These are phyloP conservation scores for Corynascus novoguineensis DNA, from an alignment of 495 filamentous ascomycete species.

Conservation along the genomic window DNA sequence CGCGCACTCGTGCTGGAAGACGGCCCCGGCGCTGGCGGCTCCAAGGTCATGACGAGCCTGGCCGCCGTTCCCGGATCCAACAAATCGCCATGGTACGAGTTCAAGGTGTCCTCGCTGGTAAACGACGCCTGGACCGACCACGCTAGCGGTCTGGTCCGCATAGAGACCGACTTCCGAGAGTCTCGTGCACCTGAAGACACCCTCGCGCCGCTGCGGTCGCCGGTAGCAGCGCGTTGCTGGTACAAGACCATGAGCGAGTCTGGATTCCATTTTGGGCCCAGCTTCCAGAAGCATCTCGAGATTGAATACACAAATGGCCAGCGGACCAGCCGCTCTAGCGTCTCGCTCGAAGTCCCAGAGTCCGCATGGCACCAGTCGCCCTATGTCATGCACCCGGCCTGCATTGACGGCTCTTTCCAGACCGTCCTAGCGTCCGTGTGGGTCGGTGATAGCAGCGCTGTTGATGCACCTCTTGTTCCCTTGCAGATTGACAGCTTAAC, in stretches of 20 bases:
- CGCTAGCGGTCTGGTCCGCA: conserved; percentile 13
- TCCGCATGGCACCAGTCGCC: conserved; percentile 28
- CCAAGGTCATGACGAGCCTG: background rate
- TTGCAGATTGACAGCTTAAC: no score
- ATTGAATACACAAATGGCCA: conserved; percentile 27
- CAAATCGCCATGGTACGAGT: conserved; percentile 20
- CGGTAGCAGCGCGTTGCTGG: conserved; percentile 19
- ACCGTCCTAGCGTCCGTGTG: conserved; percentile 16
- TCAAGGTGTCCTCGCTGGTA: conserved; percentile 1
- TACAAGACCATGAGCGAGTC: conserved; percentile 30
- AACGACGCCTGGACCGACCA: conserved; percentile 7
- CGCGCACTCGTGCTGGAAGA: conserved; percentile 17
- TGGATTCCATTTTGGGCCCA: conserved; percentile 28
- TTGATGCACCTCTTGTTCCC: conserved; percentile 8
- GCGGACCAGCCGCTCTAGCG: conserved; percentile 1
- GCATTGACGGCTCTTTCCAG: conserved; percentile 36
- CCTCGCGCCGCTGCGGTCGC: conserved; percentile 1
- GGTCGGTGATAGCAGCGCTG: conserved; percentile 8
- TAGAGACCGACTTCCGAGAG: background rate
- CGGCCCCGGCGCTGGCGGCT: background rate
- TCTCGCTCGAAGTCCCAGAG: conserved; percentile 10
- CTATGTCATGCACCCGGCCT: conserved; percentile 40
- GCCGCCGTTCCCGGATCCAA: background rate
- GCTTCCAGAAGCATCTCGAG: conserved; percentile 23
- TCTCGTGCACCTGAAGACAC: background rate